Evolutionary conservation across 2,329 filamentous ascomycete species (phyloP).

Genomic region (Hirsutella rhossiliensis): DNA sequence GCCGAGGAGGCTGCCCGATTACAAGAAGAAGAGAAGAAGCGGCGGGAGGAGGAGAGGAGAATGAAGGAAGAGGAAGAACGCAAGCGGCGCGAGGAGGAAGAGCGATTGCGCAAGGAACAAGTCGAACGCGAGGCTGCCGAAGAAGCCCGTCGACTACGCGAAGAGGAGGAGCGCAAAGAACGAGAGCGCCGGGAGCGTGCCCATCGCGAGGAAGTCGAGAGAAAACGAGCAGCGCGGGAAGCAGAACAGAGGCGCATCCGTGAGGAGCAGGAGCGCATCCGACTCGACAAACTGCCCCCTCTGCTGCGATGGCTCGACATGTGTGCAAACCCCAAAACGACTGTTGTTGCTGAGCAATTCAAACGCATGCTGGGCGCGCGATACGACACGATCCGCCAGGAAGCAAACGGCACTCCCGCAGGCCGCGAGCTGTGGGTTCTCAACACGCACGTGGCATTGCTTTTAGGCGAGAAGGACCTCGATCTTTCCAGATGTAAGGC

Average conservation of each 20-base stretch:
- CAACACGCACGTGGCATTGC: slow-evolving; percentile 50
- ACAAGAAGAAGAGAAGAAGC: slow-evolving; percentile 14
- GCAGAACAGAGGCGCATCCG: slow-evolving; percentile 37
- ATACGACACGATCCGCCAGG: slow-evolving; percentile 48
- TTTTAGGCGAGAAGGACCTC: slow-evolving; percentile 53
- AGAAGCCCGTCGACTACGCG: slow-evolving; percentile 35
- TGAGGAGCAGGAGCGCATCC: slow-evolving; percentile 41
- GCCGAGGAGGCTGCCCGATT: slow-evolving; percentile 11
- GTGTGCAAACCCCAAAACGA: slow-evolving; percentile 36
- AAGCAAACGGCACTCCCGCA: slow-evolving; percentile 36
- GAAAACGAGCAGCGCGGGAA: slow-evolving; percentile 36
- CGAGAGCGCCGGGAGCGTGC: slow-evolving; percentile 33
- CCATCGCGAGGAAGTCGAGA: slow-evolving; percentile 33
- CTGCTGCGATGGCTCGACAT: slow-evolving; percentile 49
- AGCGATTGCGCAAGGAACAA: slow-evolving; percentile 30
- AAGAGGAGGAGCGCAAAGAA: slow-evolving; percentile 39
- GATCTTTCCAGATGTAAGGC: slow-evolving; percentile 46
- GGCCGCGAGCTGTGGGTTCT: slow-evolving; percentile 57
- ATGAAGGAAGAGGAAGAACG: slow-evolving; percentile 24
- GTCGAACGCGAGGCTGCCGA: slow-evolving; percentile 35
- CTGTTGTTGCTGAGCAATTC: slow-evolving; percentile 41
- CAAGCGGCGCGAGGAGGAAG: slow-evolving; percentile 31
- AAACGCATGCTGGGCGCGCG: slow-evolving; percentile 46
- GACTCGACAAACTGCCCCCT: slow-evolving; percentile 45
- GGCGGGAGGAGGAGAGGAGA: slow-evolving; percentile 23